Conservation (phyloP, 495 filamentous ascomycete species). For the Penicillium nucicola region DNA sequence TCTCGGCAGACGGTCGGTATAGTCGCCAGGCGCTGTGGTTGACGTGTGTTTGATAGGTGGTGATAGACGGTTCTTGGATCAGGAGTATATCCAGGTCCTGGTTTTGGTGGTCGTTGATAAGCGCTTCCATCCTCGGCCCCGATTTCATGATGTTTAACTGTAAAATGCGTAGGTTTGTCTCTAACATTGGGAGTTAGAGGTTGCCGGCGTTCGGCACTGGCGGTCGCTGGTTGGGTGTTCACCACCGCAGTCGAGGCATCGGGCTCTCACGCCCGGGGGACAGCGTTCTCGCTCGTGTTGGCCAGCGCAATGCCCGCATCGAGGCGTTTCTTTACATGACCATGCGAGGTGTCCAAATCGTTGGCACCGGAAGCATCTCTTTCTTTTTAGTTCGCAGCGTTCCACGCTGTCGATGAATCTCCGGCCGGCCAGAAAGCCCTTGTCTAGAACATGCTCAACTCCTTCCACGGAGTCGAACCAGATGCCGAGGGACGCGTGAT, state of each 20-base stretch:
- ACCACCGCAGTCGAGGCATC: conserved; percentile 20
- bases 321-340: conserved; percentile 26
- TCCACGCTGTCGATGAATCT: neutral
- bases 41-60: conserved; percentile 19
- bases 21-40: conserved; percentile 30
- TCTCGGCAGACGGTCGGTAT: conserved; percentile 16
- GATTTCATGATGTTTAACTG: conserved; percentile 31
- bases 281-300: conserved; percentile 18
- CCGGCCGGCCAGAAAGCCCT: conserved; percentile 18
- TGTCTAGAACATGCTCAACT: conserved; percentile 17
- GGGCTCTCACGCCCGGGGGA: conserved; percentile 15
- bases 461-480: conserved; percentile 23
- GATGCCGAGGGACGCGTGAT: conserved; percentile 16
- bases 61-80: conserved; percentile 25
- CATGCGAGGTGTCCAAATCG: conserved; percentile 28
- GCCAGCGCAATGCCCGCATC: conserved; percentile 24
- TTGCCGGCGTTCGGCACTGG: conserved; percentile 9
- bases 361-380: conserved; percentile 25
- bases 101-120: conserved; percentile 25
- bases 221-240: conserved; percentile 20
- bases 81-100: conserved; percentile 24
- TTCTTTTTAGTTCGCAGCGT: conserved; percentile 13
- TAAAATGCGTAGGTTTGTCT: conserved; percentile 21
- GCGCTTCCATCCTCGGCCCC: conserved; percentile 21
- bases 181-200: conserved; percentile 13